Evolutionary conservation across 2,329 filamentous ascomycete genomes (phyloP), one percentile per base, ranked within the genome.

Genomic region (Sarocladiaceae sp.): DNA sequence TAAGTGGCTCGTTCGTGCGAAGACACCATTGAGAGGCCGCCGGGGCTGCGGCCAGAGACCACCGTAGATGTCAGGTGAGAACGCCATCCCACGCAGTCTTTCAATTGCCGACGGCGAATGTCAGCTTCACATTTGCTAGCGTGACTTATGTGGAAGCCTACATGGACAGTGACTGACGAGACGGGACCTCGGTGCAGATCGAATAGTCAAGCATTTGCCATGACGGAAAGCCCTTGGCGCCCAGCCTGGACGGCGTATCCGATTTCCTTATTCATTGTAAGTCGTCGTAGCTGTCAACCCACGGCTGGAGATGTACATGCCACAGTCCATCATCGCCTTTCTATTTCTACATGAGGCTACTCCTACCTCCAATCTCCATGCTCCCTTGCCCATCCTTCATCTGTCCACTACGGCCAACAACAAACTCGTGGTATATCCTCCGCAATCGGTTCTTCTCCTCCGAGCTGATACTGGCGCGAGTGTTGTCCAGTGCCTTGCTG

Each of bases 361-460:
- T 91, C 59, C 93, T 74, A 12, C 90, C 93, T 6, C 93, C 93
- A 66, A 98, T 81, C 65, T 97, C 93, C 63, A 83, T 94, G 46
- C 85, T 86, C 0, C 86, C 89, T 65, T 97, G 88, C 2, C 93
- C 93, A 63, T 85, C 91, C 48, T 83, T 88, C 88, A 98, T 89
- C 69, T 97, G 90, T 6, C 93, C 93, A 62, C 90, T 95, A 53
- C 93, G 76, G 0, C 89, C 90, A 3, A 88, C 86, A 1, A 96
- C 83, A 70, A 98, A 98, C 66, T 98, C 93, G 13, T 76, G 73
- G 60, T 98, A 98, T 49, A 98, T 96, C 32, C 78, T 78, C 55
- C 79, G 74, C 52, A 98, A 64, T 48, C 91, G 72, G 49, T 69
- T 73, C 55, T 82, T 77, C 67, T 98, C 93, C 48, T 88, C 78